Evolutionary conservation across 495 filamentous ascomycete species (phyloP), one percentile per base, ranked within the genome.

Genomic region (Talaromyces thailandensis): DNA sequence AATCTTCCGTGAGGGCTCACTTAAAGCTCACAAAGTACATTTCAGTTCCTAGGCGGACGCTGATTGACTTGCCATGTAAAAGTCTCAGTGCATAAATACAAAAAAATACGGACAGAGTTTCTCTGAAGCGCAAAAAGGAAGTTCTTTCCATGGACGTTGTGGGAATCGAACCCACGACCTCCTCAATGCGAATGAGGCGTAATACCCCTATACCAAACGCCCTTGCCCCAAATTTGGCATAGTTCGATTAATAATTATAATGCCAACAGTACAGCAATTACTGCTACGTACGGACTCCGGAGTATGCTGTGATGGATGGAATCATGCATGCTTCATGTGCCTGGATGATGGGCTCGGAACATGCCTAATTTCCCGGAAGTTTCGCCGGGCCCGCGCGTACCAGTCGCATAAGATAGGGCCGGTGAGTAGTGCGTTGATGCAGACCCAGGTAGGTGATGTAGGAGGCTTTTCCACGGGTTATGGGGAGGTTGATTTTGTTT

Each of bases 341-440:
- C n/a, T n/a, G n/a, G n/a, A n/a, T n/a, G n/a, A 31, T 31, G 29
- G 29, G 8, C 11, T 0, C 11, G 32, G 32, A 12, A 37, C 32
- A 37, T 14, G 12, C 12, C 32, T 37, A 37, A 37, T 12, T 37
- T 12, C 32, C 32, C 32, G 35, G 11, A 40, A 40, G 31, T 35
- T 40, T 14, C 35, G 14, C 35, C 35, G 86, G 85, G 0, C 84
- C 86, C 12, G 35, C 88, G 62, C 86, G 84, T 63, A 81, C n/a
- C n/a, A n/a, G n/a, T n/a, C n/a, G n/a, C n/a, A n/a, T n/a, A n/a
- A n/a, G n/a, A n/a, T n/a, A n/a, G 86, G 85, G 0, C 84, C 86
- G 16, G 35, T 88, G 62, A 86, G 84, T 63, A 81, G 84, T 58
- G 78, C 72, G 2, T 67, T 90, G 60, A 57, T 88, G 50, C 67